Evolutionary conservation across 2,329 filamentous ascomycete species (phyloP).

Genomic region (Colletotrichum sp.): DNA sequence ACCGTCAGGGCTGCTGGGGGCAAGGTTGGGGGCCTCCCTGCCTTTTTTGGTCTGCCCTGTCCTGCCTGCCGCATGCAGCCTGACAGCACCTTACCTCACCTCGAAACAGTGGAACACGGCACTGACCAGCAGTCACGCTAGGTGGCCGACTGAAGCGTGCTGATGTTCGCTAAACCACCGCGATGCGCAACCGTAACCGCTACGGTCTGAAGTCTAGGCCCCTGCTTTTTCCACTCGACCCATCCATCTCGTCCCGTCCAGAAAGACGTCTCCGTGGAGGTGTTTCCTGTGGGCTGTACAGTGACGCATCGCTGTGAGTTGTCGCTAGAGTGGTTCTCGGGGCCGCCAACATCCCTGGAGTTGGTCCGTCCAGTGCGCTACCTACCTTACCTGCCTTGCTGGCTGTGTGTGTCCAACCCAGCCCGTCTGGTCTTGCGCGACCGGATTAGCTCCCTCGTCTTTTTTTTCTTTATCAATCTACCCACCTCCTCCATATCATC

Average conservation of each 20-base stretch:
- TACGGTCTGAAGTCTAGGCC: slow-evolving; percentile 4
- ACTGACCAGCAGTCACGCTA: neutral
- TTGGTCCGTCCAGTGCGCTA: neutral
- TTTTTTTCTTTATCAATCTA: slow-evolving; percentile 16
- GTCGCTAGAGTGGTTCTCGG: slow-evolving; percentile 2
- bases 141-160: neutral
- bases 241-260: neutral
- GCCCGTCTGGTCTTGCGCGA: neutral
- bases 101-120: neutral
- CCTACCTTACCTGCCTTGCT: neutral
- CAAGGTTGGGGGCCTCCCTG: neutral
- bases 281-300: neutral
- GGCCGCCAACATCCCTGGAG: slow-evolving; percentile 14
- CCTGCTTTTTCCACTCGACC: neutral
- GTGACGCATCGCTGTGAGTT: slow-evolving; percentile 6
- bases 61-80: neutral
- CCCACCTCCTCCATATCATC: neutral
- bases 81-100: neutral
- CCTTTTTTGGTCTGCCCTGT: neutral
- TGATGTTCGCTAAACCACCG: neutral
- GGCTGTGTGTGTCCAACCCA: neutral
- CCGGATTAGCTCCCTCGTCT: neutral
- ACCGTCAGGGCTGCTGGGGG: neutral
- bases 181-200: neutral
- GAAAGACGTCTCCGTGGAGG: neutral